Evolutionary conservation across 768 basidiomycete species (phyloP).

Genomic region (Rhodotorula graminis): DNA sequence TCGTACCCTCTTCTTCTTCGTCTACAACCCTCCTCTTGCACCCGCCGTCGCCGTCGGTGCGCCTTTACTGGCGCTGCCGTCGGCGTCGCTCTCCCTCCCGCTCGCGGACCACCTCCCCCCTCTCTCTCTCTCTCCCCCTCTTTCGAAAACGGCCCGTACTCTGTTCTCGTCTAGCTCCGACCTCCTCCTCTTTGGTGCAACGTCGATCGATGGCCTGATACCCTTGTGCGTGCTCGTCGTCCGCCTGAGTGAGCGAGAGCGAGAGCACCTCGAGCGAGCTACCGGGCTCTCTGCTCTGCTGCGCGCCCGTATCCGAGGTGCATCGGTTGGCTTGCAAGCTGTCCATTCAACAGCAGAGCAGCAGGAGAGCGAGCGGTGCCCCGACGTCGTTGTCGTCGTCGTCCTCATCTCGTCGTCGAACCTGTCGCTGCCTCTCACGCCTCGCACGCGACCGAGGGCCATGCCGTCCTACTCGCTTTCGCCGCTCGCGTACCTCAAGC

Average conservation of each 20-base stretch:
- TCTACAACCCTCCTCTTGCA: no score
- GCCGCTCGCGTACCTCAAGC: constrained; percentile 3
- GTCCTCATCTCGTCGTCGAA: not conserved
- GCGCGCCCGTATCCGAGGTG: no score
- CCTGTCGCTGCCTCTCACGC: not conserved
- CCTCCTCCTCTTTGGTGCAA: not conserved
- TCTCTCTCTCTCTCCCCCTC: not conserved
- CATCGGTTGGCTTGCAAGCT: no score
- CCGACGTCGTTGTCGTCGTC: not conserved
- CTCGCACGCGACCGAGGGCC: not conserved
- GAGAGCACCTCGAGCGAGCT: no score
- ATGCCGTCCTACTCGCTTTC: not conserved
- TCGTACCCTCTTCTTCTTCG: not conserved
- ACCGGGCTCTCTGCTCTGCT: no score
- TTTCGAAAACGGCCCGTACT: not conserved
- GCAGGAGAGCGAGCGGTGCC: no score
- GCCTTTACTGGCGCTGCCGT: no score
- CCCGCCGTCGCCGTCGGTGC: no score
- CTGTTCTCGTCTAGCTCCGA: not conserved
- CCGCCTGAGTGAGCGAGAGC: not conserved
- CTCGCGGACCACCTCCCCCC: no score
- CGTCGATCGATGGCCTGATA: constrained; percentile 8
- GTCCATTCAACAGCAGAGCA: no score
- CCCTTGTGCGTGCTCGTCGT: not conserved
- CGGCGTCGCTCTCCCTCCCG: not conserved